Evolutionary conservation across 164 flowering plant species (phyloP).

Genomic region (Berberis thunbergii): DNA sequence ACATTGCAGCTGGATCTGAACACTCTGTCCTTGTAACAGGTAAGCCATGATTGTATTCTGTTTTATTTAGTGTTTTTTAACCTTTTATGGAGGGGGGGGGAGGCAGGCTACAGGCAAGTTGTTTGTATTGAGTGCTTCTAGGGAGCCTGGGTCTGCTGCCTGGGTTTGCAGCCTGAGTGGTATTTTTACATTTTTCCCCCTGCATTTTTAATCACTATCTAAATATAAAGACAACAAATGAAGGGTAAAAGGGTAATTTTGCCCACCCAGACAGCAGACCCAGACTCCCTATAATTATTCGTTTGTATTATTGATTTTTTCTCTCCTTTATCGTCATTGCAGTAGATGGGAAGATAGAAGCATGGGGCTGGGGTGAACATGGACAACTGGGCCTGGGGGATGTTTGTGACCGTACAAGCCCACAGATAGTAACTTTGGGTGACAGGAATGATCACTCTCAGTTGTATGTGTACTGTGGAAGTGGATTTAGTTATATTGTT

Average conservation of each 20-base stretch:
- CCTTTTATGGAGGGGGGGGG: too few relatives aligned
- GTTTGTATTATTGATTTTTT: too few relatives aligned
- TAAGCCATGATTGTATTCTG: constrained; percentile 10
- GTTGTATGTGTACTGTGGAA: constrained; percentile 58
- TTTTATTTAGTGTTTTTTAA: constrained; percentile 1
- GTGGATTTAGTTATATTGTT: constrained; percentile 64
- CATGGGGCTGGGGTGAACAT: constrained; percentile 99
- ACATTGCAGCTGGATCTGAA: constrained; percentile 84
- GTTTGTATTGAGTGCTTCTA: too few relatives aligned
- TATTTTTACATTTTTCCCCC: too few relatives aligned
- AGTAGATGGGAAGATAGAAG: constrained; percentile 52
- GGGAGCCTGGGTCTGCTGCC: too few relatives aligned
- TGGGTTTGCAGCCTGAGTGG: too few relatives aligned
- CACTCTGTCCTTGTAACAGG: constrained; percentile 81
- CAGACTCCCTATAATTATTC: too few relatives aligned
- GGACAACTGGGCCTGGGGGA: constrained; percentile 89
- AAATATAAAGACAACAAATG: too few relatives aligned
- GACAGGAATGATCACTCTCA: background rate
- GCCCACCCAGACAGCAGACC: too few relatives aligned
- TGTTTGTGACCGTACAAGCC: constrained; percentile 41
- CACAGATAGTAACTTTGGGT: constrained; percentile 40
- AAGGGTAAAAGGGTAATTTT: too few relatives aligned
- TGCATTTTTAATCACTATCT: too few relatives aligned
- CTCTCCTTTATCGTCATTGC: constrained; percentile 12
- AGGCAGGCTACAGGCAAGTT: too few relatives aligned